Conservation (phyloP, 306 rosid species). For the Cicer yamashitae region DNA sequence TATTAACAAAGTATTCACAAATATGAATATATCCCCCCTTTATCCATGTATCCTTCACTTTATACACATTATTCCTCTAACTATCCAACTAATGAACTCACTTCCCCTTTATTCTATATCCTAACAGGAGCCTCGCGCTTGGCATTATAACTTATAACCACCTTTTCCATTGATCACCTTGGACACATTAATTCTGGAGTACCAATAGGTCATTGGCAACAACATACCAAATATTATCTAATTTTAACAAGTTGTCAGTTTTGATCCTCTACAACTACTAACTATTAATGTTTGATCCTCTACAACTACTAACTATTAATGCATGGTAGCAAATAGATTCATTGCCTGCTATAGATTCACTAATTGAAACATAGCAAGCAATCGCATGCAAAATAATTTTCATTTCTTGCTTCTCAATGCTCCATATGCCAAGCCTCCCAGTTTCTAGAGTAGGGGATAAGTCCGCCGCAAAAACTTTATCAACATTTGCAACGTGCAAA, state of each 20-base stretch:
- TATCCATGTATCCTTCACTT: no score
- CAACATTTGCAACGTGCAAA: background rate
- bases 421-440: constrained; percentile 8
- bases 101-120: background rate
- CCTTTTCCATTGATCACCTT: background rate
- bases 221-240: constrained; percentile 6
- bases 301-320: constrained; percentile 24
- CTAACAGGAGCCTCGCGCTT: background rate
- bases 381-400: background rate
- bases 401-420: constrained; percentile 10
- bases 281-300: constrained; percentile 9
- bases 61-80: background rate
- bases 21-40: no score
- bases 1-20: no score
- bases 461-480: constrained; percentile 8
- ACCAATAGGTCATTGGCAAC: background rate
- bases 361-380: constrained; percentile 17
- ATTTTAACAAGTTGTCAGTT: background rate
- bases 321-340: constrained; percentile 10
- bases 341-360: background rate
- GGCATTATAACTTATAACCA: constrained; percentile 10
- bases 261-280: constrained; percentile 9
- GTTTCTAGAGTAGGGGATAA: constrained; percentile 5
- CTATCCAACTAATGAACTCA: background rate
- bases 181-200: constrained; percentile 4